Evolutionary conservation across 2,329 filamentous ascomycete genomes (phyloP), one percentile per base, ranked within the genome.

Genomic region (Neobulgaria alba): DNA sequence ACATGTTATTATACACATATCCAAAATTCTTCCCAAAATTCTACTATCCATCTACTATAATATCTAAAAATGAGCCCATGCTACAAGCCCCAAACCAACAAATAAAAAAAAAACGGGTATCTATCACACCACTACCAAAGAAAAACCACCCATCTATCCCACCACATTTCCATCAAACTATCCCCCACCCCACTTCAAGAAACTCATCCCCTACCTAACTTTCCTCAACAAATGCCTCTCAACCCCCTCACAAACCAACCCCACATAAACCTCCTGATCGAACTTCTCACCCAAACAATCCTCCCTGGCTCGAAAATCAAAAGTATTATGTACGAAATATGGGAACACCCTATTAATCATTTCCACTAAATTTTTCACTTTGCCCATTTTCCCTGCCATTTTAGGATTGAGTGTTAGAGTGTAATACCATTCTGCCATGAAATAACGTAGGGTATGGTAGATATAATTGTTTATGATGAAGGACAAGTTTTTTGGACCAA

Each of bases 241-340:
- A 5, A 45, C 30, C 18, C 42, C 42, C 19, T 34, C 10, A n/a
- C 42, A 41, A 19, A 41, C 38, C 4, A 41, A n/a, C 12, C 16
- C 7, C 12, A 45, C 19, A 41, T 45, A 45, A 12, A 33, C 30
- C 19, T 41, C 33, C 10, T 10, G 29, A 31, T 40, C 29, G 17
- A 36, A 39, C 2, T 7, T 15, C 21, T 40, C 12, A 12, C 23
- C 23, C 23, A 29, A 18, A 33, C 10, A n/a, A 15, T 26, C 12
- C 10, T 26, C 26, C 3, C 10, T 10, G 15, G 29, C 20, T 14
- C 19, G 17, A n/a, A 43, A 43, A 20, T 39, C 33, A 34, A 39
- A 43, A 23, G 36, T 39, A n/a, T 37, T 30, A 38, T 43, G 26
- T 29, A 26, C 31, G 20, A 43, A 43, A 36, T 36, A 36, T 7